Conservation (phyloP, 805 yeast species). For the Candida ovalis region DNA sequence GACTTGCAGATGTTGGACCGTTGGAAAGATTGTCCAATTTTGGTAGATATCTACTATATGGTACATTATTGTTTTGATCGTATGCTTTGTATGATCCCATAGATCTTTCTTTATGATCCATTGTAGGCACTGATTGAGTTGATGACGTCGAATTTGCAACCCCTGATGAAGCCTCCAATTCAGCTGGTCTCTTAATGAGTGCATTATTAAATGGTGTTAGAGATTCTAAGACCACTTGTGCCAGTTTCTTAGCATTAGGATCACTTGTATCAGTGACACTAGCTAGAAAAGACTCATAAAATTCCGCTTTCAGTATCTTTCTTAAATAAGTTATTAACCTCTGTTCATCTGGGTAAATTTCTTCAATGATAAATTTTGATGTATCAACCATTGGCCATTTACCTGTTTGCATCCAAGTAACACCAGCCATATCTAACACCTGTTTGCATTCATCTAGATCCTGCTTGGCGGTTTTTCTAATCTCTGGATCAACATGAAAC, state of each 20-base stretch:
- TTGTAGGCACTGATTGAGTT: neutral
- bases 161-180: neutral
- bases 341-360: constrained; percentile 2
- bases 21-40: neutral
- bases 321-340: constrained; percentile 1
- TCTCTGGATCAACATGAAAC: constrained; percentile 1
- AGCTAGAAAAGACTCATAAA: neutral
- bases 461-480: neutral
- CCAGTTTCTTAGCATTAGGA: neutral
- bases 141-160: neutral
- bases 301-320: neutral
- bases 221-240: neutral
- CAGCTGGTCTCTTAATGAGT: neutral
- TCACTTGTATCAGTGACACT: neutral
- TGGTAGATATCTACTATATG: neutral
- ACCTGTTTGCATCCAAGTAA: neutral
- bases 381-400: neutral
- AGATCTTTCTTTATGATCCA: neutral
- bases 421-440: neutral
- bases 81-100: neutral
- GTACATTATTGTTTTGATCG: neutral
- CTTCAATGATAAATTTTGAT: constrained; percentile 1
- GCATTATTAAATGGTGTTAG: neutral
- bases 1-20: neutral
- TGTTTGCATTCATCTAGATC: neutral